A percentile compares a stretch with the other conserved stretches of the same genome.
phyloP scores from a whole-genome alignment of 2,329 filamentous ascomycete genomes.

The Xylariaceae sp. region DNA sequence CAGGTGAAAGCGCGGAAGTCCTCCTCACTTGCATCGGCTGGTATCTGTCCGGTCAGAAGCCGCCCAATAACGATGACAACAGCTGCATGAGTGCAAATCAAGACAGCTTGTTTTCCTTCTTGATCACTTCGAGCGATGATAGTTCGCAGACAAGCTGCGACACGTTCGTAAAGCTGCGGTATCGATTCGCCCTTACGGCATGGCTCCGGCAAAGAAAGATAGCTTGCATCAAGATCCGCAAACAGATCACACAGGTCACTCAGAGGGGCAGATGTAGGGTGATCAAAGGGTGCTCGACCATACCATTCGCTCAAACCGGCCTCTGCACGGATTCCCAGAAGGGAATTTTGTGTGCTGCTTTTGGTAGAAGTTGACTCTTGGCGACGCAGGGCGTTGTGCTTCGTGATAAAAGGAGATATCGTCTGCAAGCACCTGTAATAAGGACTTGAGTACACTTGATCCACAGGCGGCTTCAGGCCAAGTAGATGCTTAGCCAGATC shows the following conservation, averaged over 20 bases:
- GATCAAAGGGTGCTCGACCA: conserved; percentile 78
- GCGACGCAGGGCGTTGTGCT: conserved; percentile 31
- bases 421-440: conserved; percentile 90
- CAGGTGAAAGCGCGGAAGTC: conserved; percentile 88
- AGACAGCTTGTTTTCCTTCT: conserved; percentile 65
- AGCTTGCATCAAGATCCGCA: conserved; percentile 55
- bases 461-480: conserved; percentile 63
- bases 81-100: conserved; percentile 89
- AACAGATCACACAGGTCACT: conserved; percentile 65
- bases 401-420: conserved; percentile 64
- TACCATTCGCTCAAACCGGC: conserved; percentile 81
- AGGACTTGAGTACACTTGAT: conserved; percentile 77
- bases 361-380: not conserved
- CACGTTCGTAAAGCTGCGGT: conserved; percentile 73
- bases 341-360: conserved; percentile 16
- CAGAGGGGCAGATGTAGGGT: conserved; percentile 72
- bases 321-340: conserved; percentile 51
- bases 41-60: conserved; percentile 75
- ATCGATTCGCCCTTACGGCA: conserved; percentile 75
- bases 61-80: conserved; percentile 83
- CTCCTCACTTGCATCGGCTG: conserved; percentile 65
- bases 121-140: conserved; percentile 72
- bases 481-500: conserved; percentile 70
- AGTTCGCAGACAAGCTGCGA: conserved; percentile 65
- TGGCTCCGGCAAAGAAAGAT: conserved; percentile 66